These are phyloP conservation scores for Uncinocarpus reesii DNA, from an alignment of 2,329 filamentous ascomycete genomes.

Conservation along the genomic window DNA sequence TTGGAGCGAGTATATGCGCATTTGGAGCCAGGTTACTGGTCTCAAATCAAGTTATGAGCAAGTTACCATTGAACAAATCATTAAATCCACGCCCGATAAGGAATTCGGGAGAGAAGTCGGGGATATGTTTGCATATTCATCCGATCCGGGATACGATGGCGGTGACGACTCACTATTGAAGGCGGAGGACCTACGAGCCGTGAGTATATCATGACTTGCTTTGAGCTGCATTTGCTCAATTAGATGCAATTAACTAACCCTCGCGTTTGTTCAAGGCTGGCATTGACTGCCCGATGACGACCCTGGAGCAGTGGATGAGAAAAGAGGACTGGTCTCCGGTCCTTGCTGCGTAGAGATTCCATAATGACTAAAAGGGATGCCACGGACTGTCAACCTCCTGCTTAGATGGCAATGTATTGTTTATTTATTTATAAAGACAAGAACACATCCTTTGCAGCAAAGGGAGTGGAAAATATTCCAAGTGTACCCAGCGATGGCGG, in stretches of 20 bases:
- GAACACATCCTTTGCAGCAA: too few species aligned
- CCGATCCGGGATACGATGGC: slow-evolving; percentile 43
- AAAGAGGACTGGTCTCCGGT: slow-evolving; percentile 24
- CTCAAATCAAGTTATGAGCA: slow-evolving; percentile 33
- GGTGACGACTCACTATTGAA: slow-evolving; percentile 34
- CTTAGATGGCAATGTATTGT: too few species aligned
- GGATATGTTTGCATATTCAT: slow-evolving; percentile 41
- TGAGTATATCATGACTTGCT: slow-evolving; percentile 21
- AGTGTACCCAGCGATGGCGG: too few species aligned
- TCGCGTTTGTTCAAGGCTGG: slow-evolving; percentile 27
- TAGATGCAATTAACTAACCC: background rate
- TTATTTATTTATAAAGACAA: too few species aligned
- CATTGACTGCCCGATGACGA: slow-evolving; percentile 31
- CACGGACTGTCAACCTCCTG: too few species aligned
- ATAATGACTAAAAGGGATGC: too few species aligned
- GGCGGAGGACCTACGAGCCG: slow-evolving; percentile 38
- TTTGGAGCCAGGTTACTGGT: slow-evolving; percentile 35
- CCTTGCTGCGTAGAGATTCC: slow-evolving; percentile 1
- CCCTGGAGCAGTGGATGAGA: slow-evolving; percentile 22
- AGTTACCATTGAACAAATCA: slow-evolving; percentile 33
- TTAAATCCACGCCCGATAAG: slow-evolving; percentile 31
- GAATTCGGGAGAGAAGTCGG: slow-evolving; percentile 39
- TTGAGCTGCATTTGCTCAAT: background rate
- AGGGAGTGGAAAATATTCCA: too few species aligned
- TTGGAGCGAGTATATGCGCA: slow-evolving; percentile 39